These are phyloP conservation scores for Pouteria glomerata DNA, from an alignment of 148 eudicot genomes.

Conservation along the genomic window DNA sequence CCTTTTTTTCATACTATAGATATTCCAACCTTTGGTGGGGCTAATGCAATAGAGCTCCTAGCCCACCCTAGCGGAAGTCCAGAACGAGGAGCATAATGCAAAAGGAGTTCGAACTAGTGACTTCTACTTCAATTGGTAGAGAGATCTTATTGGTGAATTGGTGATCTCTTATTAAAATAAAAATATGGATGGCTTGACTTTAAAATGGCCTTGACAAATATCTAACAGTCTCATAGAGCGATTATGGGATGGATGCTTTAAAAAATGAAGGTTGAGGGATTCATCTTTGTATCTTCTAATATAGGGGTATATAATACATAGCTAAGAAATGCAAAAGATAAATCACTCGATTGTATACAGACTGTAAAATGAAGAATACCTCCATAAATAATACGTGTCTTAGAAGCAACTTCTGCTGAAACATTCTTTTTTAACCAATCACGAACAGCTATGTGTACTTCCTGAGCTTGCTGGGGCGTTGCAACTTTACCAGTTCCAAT, in stretches of 20 bases:
- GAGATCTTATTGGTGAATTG: too few species aligned
- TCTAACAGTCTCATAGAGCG: background rate
- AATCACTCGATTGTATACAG: background rate
- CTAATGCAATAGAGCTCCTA: too few species aligned
- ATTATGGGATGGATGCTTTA: background rate
- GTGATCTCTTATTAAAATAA: too few species aligned
- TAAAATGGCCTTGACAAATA: background rate
- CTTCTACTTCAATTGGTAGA: too few species aligned
- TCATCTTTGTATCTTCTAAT: background rate
- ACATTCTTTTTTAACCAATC: slow-evolving; percentile 97
- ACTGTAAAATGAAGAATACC: slow-evolving; percentile 36
- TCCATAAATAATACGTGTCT: slow-evolving; percentile 95
- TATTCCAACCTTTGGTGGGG: too few species aligned
- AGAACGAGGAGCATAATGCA: too few species aligned
- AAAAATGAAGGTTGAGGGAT: background rate
- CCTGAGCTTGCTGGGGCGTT: slow-evolving; percentile 92
- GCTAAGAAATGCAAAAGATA: background rate
- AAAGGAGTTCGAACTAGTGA: too few species aligned
- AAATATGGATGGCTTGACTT: too few species aligned
- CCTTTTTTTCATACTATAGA: too few species aligned
- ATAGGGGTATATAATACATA: background rate
- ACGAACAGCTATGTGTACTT: slow-evolving; percentile 86
- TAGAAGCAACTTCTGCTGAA: slow-evolving; percentile 90
- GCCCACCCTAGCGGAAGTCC: too few species aligned
- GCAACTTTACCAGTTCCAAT: slow-evolving; percentile 99